Conservation (phyloP, 1,284 basidiomycete genomes). For the Trichosporon faecale region DNA sequence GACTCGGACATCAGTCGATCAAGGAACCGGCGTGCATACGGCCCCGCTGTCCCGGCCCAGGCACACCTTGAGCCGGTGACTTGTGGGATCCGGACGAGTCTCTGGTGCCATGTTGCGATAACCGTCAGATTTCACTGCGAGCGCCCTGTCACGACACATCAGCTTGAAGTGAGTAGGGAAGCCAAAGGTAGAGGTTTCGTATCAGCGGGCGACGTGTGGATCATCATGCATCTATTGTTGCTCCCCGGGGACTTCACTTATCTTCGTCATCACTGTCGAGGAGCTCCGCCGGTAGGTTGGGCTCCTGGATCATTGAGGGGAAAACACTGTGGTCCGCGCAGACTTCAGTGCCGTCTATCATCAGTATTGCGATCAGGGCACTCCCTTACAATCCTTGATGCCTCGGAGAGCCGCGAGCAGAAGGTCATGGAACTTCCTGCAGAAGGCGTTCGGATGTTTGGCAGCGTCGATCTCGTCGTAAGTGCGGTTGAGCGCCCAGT, state of each 20-base stretch:
- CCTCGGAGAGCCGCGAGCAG: neutral
- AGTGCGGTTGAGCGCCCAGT: neutral
- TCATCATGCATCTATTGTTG: too few relatives aligned
- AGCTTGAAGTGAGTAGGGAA: too few relatives aligned
- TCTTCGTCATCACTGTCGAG: neutral
- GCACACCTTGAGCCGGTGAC: too few relatives aligned
- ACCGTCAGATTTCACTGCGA: too few relatives aligned
- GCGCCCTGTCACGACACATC: too few relatives aligned
- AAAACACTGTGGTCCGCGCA: neutral
- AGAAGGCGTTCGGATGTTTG: neutral
- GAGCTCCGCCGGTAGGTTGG: neutral
- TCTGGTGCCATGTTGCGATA: too few relatives aligned
- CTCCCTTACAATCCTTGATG: neutral
- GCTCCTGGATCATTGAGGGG: neutral
- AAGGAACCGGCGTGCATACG: too few relatives aligned
- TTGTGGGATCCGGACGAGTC: too few relatives aligned
- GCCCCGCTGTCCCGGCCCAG: neutral
- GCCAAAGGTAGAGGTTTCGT: too few relatives aligned
- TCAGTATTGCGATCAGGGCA: neutral
- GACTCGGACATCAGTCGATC: too few relatives aligned
- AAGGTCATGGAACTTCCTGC: neutral
- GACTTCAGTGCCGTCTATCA: neutral
- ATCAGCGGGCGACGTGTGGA: too few relatives aligned
- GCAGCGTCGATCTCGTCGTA: neutral
- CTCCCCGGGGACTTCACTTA: too few relatives aligned